Evolutionary conservation across 768 basidiomycete species (phyloP), one percentile per base, ranked within the genome.

Genomic region (Daedaleopsis nitida): DNA sequence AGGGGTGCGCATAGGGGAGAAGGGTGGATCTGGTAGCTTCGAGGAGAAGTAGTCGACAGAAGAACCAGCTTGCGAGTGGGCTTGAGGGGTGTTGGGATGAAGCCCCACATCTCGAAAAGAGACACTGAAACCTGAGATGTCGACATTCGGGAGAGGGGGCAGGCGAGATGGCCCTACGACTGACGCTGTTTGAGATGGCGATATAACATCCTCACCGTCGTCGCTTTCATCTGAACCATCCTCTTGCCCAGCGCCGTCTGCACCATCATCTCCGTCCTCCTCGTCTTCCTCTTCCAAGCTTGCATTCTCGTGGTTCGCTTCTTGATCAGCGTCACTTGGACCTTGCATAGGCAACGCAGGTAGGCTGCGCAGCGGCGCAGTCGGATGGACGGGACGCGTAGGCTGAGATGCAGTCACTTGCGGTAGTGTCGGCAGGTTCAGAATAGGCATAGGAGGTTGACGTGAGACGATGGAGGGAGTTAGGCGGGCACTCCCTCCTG

Each of bases 291-390:
- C 76, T 24, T 66, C 71, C 13, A 74, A 65, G 11, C 62, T 72
- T 4, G 66, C 73, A 19, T 72, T 67, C 23, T 69, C 68, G 42
- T 73, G 69, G 27, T 68, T 67, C 17, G 64, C 70, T 2, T 68
- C 68, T 14, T 59, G 64, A 12, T 65, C 77, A 1, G 74, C 72
- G 34, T 74, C 75, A 23, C 78, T 75, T 5, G 75, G 74, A 34
- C 79, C 79, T 32, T 75, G 69, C 67, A 78, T 75, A 17, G 78
- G 76, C 51, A 86, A 69, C 27, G 81, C 84, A 35, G 87, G 87
- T 75, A 87, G 83, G 60, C 76, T 83, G 49, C 78, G 75, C 63
- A 86, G 70, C 13, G 80, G 77, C 13, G 67, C 68, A 17, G 43
- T 62, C 52, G 72, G 69, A 39, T 67, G 65, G 8, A 63, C 57